Conservation (phyloP, 2,329 filamentous ascomycete genomes). For the Cercospora nicotianae region DNA sequence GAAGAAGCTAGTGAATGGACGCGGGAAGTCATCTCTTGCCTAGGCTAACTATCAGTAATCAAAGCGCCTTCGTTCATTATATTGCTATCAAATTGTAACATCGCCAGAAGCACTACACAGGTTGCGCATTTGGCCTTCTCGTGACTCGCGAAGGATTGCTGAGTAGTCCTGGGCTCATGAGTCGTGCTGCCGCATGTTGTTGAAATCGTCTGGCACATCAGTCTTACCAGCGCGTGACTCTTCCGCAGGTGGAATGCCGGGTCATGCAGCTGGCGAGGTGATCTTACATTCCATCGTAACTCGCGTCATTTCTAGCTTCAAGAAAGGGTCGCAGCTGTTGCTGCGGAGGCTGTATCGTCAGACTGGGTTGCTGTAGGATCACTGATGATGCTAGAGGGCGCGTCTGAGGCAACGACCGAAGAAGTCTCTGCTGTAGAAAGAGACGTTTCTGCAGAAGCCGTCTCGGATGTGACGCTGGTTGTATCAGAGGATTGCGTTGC, state of each 20-base stretch:
- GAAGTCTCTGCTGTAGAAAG: background rate
- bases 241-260: background rate
- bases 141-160: background rate
- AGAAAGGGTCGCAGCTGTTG: background rate
- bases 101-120: background rate
- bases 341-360: background rate
- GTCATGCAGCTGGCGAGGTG: background rate
- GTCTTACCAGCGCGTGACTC: background rate
- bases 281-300: background rate
- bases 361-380: background rate
- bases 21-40: background rate
- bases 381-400: background rate
- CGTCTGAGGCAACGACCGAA: background rate
- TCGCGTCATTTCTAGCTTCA: background rate
- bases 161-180: background rate
- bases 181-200: background rate
- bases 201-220: background rate
- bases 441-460: background rate
- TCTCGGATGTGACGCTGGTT: background rate
- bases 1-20: background rate
- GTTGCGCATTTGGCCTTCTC: background rate
- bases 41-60: conserved; percentile 2
- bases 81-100: background rate
- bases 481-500: background rate
- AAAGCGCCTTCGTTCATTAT: background rate